Evolutionary conservation across 1,139 yeast species (phyloP).

Genomic region (Taphrina sp.): DNA sequence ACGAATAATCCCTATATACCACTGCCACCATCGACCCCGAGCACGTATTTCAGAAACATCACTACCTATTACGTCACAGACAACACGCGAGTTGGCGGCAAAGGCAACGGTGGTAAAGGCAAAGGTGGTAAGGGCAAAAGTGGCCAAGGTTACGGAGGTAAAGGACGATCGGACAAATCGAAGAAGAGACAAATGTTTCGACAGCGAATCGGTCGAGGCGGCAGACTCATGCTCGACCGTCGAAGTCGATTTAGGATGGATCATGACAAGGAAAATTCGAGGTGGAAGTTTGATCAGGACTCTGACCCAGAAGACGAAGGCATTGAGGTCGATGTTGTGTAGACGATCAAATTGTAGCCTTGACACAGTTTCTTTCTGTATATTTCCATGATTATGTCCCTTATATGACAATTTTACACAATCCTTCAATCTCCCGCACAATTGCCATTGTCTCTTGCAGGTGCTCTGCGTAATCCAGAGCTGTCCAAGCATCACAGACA

Average conservation of each 20-base stretch:
- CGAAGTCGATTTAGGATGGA: constrained; percentile 42
- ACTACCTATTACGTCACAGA: constrained; percentile 17
- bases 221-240: constrained; percentile 72
- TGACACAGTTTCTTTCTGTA: too few relatives aligned
- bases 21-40: constrained; percentile 60
- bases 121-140: constrained; percentile 37
- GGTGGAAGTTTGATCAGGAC: constrained; percentile 26
- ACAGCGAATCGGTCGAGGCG: constrained; percentile 72
- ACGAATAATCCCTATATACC: constrained; percentile 83
- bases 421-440: background rate
- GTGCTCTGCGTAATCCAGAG: constrained; percentile 5
- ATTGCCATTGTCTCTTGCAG: background rate
- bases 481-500: constrained; percentile 10
- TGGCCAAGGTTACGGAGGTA: constrained; percentile 40
- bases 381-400: too few relatives aligned
- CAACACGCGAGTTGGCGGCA: background rate
- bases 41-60: constrained; percentile 38
- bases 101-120: constrained; percentile 39
- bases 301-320: constrained; percentile 31
- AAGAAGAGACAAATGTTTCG: constrained; percentile 53
- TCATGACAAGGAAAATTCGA: background rate
- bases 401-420: too few relatives aligned
- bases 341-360: too few relatives aligned
- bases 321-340: constrained; percentile 25
- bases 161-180: constrained; percentile 40